Base-by-base conservation (phyloP, 345 rosid genomes). In the Euphorbia tirucalli region DNA sequence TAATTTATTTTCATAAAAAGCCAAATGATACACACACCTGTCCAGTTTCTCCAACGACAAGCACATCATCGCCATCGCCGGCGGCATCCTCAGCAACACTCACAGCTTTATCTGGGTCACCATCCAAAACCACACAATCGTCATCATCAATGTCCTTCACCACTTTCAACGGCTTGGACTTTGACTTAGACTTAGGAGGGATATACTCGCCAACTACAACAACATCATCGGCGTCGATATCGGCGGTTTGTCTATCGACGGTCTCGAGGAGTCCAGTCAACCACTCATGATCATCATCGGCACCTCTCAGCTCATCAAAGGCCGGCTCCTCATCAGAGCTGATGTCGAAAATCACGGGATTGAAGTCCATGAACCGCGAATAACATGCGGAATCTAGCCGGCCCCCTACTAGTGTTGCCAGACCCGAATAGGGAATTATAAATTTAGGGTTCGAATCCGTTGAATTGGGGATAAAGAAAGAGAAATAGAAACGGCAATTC, bases 271-370 rank as follows among this genome's bases (percentile, higher is more conserved):
- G n/a, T 59, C 65, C 63, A 56, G 72, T 48, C 49, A 87, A 28
- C 93, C 89, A 89, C 30, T 81, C 57, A 28, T 11, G 68, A 66
- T 81, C 82, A 22, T 81, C 84, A 19, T 73, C 71, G 57, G 54
- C 58, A 28, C 64, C 39, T 22, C 31, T 69, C 16, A 75, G 68
- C 10, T 65, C 78, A 28, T 67, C 77, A 52, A 76, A 59, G 14
- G 79, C 55, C 70, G 60, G 59, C 54, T 86, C 93, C 22, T 89
- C 91, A 50, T 85, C 91, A 58, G 93, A 89, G 74, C 91, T 87
- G 70, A 87, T 74, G 32, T 87, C 87, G 57, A 85, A 81, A 16
- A 85, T 66, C 31, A 66, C 67, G 0, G 79, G 69, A 37, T 37
- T 64, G 54, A 74, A 32, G 50, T 31, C 74, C 70, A 62, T 63